Base-by-base conservation (phyloP, 2,329 filamentous ascomycete species). In the Dryadomyces quercivorus region DNA sequence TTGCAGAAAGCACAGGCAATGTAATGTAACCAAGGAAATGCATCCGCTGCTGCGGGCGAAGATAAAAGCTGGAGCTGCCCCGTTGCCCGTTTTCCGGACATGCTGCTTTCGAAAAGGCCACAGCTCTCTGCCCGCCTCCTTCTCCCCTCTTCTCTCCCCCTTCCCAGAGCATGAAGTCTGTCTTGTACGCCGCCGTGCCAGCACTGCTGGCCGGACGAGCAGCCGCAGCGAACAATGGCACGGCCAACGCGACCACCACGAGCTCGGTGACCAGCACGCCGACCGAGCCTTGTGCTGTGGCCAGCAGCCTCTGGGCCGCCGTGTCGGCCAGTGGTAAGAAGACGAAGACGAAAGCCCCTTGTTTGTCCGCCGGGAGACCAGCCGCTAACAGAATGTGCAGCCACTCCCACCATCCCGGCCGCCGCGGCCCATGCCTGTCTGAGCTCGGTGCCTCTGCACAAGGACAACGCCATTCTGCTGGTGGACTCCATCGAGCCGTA, bases 401-500 rank as follows among this genome's bases (percentile, higher is more conserved):
- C 55, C 10, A 66, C 63, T 12, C 66, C 66, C 0, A 66, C 62
- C 1, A 62, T 73, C 16, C 64, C 68, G 44, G 70, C 71, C 2
- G 59, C 57, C 21, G 55, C 72, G 8, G 71, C 71, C 0, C 62
- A 70, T 49, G 67, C 67, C 20, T 74, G 71, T 56, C 63, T 74
- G 49, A 67, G 67, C 51, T 70, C 70, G 0, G 67, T 73, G 8
- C 69, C 71, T 1, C 66, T 73, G 18, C 55, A 66, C 49, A 70
- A 70, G 61, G 61, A 65, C 38, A 68, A 59, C 1, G 71, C 71
- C 6, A 59, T 72, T 26, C 64, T 66, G 51, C 67, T 71, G 36
- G 63, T 73, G 36, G 65, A 70, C 51, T 64, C 67, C 46, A 61
- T 72, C 18, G 62, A 63, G 57, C 70, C 71, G 1, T 73, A 73